These are phyloP conservation scores for Xylaria flabelliformis DNA, from an alignment of 495 filamentous ascomycete genomes.

Conservation along the genomic window DNA sequence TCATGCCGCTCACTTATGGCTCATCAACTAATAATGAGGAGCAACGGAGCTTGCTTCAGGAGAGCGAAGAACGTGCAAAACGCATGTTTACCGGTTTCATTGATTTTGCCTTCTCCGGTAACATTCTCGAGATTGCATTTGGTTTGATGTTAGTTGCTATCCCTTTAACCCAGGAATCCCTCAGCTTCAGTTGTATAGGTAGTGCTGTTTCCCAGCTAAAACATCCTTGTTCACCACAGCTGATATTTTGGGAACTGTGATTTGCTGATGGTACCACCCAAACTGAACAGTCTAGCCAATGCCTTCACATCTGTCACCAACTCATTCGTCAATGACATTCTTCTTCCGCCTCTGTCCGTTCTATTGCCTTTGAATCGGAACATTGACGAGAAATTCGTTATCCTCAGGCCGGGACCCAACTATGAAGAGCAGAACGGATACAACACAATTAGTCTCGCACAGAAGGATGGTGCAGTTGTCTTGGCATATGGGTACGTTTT, in stretches of 20 bases:
- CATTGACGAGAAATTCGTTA: constrained; percentile 77
- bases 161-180: background rate
- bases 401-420: constrained; percentile 63
- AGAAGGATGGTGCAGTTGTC: constrained; percentile 73
- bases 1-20: constrained; percentile 30
- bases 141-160: constrained; percentile 67
- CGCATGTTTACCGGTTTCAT: constrained; percentile 66
- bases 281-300: constrained; percentile 62
- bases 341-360: constrained; percentile 72
- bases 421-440: constrained; percentile 59
- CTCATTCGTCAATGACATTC: constrained; percentile 73
- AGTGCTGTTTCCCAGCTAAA: background rate
- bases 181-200: background rate
- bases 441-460: constrained; percentile 71
- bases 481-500: constrained; percentile 68
- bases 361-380: constrained; percentile 73
- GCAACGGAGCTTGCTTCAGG: constrained; percentile 41
- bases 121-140: constrained; percentile 77
- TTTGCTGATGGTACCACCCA: background rate
- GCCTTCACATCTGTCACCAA: constrained; percentile 76
- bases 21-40: constrained; percentile 35
- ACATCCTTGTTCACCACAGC: background rate
- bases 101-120: constrained; percentile 75
- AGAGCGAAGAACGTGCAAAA: constrained; percentile 43
- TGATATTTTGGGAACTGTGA: background rate